phyloP scores from a whole-genome alignment of 2,329 filamentous ascomycete species.

The Clonostachys byssicola region DNA sequence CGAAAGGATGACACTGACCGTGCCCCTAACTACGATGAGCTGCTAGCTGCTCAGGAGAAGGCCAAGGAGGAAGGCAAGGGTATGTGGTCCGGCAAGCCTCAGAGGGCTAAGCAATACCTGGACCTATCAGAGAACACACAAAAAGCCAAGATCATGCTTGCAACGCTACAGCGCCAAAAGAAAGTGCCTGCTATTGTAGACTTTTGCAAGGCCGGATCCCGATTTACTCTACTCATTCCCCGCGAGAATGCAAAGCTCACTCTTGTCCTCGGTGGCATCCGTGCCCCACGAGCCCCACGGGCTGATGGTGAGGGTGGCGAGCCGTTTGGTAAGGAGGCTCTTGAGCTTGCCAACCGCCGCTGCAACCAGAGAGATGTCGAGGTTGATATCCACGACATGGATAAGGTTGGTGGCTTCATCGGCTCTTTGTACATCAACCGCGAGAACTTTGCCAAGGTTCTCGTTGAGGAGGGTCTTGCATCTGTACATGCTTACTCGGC shows the following conservation, averaged over 20 bases:
- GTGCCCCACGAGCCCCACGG: constrained; percentile 81
- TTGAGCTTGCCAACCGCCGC: constrained; percentile 84
- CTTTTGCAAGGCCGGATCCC: constrained; percentile 94
- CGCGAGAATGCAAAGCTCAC: constrained; percentile 93
- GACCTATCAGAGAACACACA: constrained; percentile 92
- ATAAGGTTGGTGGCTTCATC: constrained; percentile 97
- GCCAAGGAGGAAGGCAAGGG: constrained; percentile 88
- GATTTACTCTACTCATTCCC: constrained; percentile 88
- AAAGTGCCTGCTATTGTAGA: constrained; percentile 92
- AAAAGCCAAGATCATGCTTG: constrained; percentile 92
- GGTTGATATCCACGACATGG: constrained; percentile 89
- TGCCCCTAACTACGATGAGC: constrained; percentile 88
- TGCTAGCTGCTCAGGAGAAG: constrained; percentile 73
- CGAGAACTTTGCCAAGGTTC: constrained; percentile 89
- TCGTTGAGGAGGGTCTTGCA: constrained; percentile 91
- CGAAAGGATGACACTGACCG: constrained; percentile 92
- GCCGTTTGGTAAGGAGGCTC: constrained; percentile 90
- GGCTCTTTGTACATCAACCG: constrained; percentile 90
- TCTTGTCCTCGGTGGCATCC: constrained; percentile 89
- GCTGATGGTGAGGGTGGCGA: constrained; percentile 74
- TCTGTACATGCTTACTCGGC: constrained; percentile 93
- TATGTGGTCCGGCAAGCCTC: constrained; percentile 89
- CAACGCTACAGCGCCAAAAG: constrained; percentile 83
- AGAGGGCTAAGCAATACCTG: constrained; percentile 75
- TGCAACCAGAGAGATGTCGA: constrained; percentile 94